Evolutionary conservation across 2,329 filamentous ascomycete species (phyloP), one percentile per base, ranked within the genome.

Genomic region (Colletotrichum gloeosporioides): DNA sequence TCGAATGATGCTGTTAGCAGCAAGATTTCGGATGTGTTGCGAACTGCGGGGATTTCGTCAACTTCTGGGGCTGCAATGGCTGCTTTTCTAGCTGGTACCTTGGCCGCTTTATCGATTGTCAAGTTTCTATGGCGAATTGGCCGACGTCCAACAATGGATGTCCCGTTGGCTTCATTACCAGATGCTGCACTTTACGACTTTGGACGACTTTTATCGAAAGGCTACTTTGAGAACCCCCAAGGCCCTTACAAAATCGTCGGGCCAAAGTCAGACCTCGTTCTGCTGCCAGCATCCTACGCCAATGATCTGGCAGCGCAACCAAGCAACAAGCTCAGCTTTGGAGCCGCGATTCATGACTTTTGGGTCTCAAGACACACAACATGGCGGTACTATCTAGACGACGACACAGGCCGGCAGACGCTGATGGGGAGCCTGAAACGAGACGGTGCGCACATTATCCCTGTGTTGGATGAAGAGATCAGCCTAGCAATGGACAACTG

Each of bases 111-210:
- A n/a, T 44, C 39, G 18, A 44, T 44, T 10, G 18, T 8, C 16
- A n/a, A 16, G 39, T 44, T 44, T n/a, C 16, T n/a, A 10, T 79
- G 80, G 67, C 78, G 77, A 68, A 3, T 22, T 57, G 25, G 27
- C 18, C 59, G 44, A 81, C 77, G 8, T 80, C 80, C 9, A 29
- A 68, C 65, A 9, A 68, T 68, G 44, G 13, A 57, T 27, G 65
- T 68, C 16, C 65, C 65, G 13, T 13, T 25, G 16, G 44, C 55
- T 9, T 32, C 27, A 55, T 44, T 44, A 7, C 39, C 16, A 9
- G 8, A 8, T 12, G n/a, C 25, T n/a, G 4, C 44, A n/a, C 18
- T n/a, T n/a, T 57, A n/a, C 22, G 44, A 68, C 29, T 68, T 68
- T 57, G 9, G 9, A 57, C 25, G 18, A 16, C 65, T 68, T 8